Percentiles rank a stretch among this genome's conserved stretches.
Evolutionary conservation across 2,329 filamentous ascomycete genomes (phyloP).

Genomic region (Claviceps maximensis): DNA sequence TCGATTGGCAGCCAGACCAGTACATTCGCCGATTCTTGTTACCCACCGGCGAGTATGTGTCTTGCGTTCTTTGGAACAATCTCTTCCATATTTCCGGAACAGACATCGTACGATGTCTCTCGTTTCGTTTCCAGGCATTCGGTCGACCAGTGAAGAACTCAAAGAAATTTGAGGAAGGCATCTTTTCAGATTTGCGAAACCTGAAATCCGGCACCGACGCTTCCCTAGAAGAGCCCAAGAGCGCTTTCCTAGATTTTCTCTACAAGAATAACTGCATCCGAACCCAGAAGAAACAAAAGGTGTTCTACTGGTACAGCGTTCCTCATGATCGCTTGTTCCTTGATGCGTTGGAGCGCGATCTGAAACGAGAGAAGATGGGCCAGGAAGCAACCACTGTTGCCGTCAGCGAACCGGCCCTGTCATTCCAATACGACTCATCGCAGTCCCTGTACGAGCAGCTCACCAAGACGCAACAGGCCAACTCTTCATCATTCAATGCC

Average conservation of each 20-base stretch:
- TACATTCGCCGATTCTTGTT: conserved; percentile 92
- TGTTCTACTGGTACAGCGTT: conserved; percentile 99
- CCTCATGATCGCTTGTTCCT: conserved; percentile 95
- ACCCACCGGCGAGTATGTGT: conserved; percentile 96
- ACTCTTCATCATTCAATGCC: conserved; percentile 89
- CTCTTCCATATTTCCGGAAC: conserved; percentile 99
- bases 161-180: conserved; percentile 99
- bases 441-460: conserved; percentile 98
- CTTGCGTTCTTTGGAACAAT: conserved; percentile 97
- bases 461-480: conserved; percentile 97
- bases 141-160: conserved; percentile 98
- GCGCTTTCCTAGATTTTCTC: conserved; percentile 91
- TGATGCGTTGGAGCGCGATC: conserved; percentile 88
- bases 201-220: conserved; percentile 97
- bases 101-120: conserved; percentile 94
- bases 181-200: conserved; percentile 97
- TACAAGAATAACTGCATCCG: conserved; percentile 99
- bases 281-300: conserved; percentile 99
- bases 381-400: conserved; percentile 96
- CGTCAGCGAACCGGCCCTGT: conserved; percentile 91
- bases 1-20: conserved; percentile 94
- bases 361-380: conserved; percentile 99
- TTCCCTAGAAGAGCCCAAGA: conserved; percentile 96
- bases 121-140: conserved; percentile 97
- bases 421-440: conserved; percentile 98